Conservation (phyloP, 1,139 yeast species). For the Candida sp. region DNA sequence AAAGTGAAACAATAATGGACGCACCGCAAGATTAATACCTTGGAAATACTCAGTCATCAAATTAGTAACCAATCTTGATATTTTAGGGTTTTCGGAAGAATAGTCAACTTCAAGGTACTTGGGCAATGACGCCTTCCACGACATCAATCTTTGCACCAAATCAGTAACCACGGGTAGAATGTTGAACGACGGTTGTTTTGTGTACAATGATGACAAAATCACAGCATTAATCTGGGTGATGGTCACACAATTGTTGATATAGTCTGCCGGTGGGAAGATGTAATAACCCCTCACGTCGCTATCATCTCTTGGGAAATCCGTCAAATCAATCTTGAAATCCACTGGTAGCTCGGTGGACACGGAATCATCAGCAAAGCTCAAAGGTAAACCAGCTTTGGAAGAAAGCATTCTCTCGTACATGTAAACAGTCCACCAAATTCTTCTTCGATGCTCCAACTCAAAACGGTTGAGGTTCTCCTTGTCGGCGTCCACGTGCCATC, state of each 20-base stretch:
- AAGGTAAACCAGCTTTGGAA: slow-evolving; percentile 84
- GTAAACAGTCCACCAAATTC: slow-evolving; percentile 93
- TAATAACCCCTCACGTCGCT: slow-evolving; percentile 54
- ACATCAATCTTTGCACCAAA: slow-evolving; percentile 67
- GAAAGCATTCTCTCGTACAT: slow-evolving; percentile 89
- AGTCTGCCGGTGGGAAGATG: slow-evolving; percentile 82
- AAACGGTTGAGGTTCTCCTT: slow-evolving; percentile 63
- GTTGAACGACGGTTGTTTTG: slow-evolving; percentile 75
- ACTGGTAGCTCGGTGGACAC: slow-evolving; percentile 78
- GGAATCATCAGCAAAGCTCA: slow-evolving; percentile 79
- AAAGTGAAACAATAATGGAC: slow-evolving; percentile 82
- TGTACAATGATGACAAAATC: slow-evolving; percentile 72
- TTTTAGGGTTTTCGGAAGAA: slow-evolving; percentile 54
- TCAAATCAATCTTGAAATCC: slow-evolving; percentile 63
- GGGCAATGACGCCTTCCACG: slow-evolving; percentile 74
- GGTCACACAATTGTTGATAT: slow-evolving; percentile 77
- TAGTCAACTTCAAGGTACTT: slow-evolving; percentile 69
- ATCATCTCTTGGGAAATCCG: slow-evolving; percentile 60
- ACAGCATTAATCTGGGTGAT: slow-evolving; percentile 83
- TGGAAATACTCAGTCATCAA: slow-evolving; percentile 87
- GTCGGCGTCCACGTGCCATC: slow-evolving; percentile 86
- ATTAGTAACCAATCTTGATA: slow-evolving; percentile 73
- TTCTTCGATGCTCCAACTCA: slow-evolving; percentile 78
- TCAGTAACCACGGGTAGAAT: slow-evolving; percentile 77
- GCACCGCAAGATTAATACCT: slow-evolving; percentile 81